Evolutionary conservation across 345 rosid species (phyloP).

Genomic region (Schrenkiella parvula): DNA sequence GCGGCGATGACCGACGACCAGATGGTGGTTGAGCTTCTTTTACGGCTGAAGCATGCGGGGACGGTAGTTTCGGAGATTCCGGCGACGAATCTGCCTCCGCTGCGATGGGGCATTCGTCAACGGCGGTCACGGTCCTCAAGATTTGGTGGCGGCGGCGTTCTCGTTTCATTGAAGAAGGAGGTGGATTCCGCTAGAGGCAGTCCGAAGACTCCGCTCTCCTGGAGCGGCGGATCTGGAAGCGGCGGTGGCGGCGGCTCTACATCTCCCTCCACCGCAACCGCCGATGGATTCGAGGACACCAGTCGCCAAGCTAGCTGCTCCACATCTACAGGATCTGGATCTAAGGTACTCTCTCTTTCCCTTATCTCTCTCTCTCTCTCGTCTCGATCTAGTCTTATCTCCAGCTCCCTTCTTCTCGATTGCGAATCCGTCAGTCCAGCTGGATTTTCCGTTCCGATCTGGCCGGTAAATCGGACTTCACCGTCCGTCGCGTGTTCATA

Average conservation of each 20-base stretch:
- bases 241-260: slow-evolving; percentile 21
- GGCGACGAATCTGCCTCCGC: slow-evolving; percentile 27
- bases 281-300: slow-evolving; percentile 58
- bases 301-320: slow-evolving; percentile 45
- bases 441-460: slow-evolving; percentile 7
- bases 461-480: background rate
- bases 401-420: background rate
- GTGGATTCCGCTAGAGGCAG: slow-evolving; percentile 51
- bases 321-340: slow-evolving; percentile 53
- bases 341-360: slow-evolving; percentile 48
- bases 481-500: background rate
- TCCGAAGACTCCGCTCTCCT: slow-evolving; percentile 72
- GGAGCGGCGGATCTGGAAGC: slow-evolving; percentile 58
- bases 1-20: slow-evolving; percentile 66
- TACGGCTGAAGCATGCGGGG: slow-evolving; percentile 44
- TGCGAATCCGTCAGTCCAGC: background rate
- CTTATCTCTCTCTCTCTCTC: background rate
- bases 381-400: background rate
- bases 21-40: slow-evolving; percentile 63
- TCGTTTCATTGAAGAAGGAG: slow-evolving; percentile 33
- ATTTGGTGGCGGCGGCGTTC: slow-evolving; percentile 29
- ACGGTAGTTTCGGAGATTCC: slow-evolving; percentile 25
- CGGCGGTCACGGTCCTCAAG: slow-evolving; percentile 48
- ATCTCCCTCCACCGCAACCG: slow-evolving; percentile 55
- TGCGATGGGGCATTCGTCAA: slow-evolving; percentile 62